phyloP scores from a whole-genome alignment of 441 rosid genomes.

The Hura crepitans region DNA sequence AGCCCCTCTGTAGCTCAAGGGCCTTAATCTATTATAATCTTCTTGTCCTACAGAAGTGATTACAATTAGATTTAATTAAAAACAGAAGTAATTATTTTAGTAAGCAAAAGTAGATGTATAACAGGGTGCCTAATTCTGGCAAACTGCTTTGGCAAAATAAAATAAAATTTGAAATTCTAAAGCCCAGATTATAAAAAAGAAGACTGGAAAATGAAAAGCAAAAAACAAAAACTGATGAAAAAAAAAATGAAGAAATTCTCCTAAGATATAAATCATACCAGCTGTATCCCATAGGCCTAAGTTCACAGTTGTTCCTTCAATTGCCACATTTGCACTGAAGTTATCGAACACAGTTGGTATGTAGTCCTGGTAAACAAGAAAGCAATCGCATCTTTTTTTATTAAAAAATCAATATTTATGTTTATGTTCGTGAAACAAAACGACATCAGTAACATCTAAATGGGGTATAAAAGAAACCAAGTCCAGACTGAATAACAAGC shows the following conservation, averaged over 20 bases:
- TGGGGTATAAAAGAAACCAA: neutral
- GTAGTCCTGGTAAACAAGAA: constrained; percentile 59
- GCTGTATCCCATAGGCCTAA: constrained; percentile 99
- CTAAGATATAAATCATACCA: constrained; percentile 47
- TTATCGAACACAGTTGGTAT: constrained; percentile 96
- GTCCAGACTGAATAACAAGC: neutral
- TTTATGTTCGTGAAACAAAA: constrained; percentile 4
- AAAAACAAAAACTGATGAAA: neutral
- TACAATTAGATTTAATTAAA: constrained; percentile 12
- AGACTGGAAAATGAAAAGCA: neutral
- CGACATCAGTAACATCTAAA: neutral
- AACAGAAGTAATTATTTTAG: neutral
- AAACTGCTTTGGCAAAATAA: neutral
- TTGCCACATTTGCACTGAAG: constrained; percentile 94
- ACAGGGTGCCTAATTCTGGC: constrained; percentile 14
- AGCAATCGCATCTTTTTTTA: constrained; percentile 7
- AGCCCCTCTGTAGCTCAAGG: constrained; percentile 96
- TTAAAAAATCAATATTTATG: neutral
- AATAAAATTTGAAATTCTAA: neutral
- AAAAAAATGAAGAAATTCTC: neutral
- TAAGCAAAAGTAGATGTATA: no score
- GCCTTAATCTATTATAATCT: constrained; percentile 91
- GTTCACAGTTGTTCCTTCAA: constrained; percentile 87
- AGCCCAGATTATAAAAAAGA: neutral
- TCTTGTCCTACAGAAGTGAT: constrained; percentile 64